Evolutionary conservation across 2,329 filamentous ascomycete species (phyloP), one percentile per base, ranked within the genome.

Genomic region (Falciphora oryzae): DNA sequence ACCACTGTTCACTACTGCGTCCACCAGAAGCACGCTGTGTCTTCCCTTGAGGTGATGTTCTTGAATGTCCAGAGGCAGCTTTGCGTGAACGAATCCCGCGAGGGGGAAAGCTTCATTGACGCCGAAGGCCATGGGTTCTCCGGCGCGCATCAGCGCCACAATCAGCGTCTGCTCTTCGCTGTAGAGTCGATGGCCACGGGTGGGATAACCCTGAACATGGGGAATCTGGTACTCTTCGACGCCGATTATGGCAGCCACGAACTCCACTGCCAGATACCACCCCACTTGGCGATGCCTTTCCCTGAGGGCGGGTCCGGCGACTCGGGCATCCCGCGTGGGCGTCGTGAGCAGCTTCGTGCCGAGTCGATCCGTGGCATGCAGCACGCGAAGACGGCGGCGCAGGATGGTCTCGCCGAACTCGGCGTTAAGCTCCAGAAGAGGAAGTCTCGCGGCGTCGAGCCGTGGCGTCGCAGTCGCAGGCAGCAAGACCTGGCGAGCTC

Each of bases 101-200:
- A 57, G 56, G 28, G 56, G 56, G 56, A 57, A 57, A 27, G 56
- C 28, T 57, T 27, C 28, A 27, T 57, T 8, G 7, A 57, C 56
- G 56, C 56, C 56, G n/a, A 25, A 25, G 16, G 56, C 56, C 56
- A 57, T 57, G 1, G 56, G 56, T 27, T 57, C 56, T 22, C 56
- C 56, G 56, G n/a, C 56, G n/a, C 56, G 56, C 56, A 57, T 57
- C 56, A 57, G n/a, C n/a, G 56, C 56, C n/a, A 57, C 56, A 27
- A 57, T 57, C 56, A 57, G 28, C 56, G 4, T 57, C 28, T 27
- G 56, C 28, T 57, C 28, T 27, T 57, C 56, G 56, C n/a, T n/a
- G n/a, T n/a, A n/a, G n/a, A n/a, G n/a, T n/a, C n/a, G n/a, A n/a
- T n/a, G n/a, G 22, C 57, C 57, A 29, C 29, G 10, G 16, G 57